Evolutionary conservation across 345 rosid genomes (phyloP).

Genomic region (Aurinia saxatilis): DNA sequence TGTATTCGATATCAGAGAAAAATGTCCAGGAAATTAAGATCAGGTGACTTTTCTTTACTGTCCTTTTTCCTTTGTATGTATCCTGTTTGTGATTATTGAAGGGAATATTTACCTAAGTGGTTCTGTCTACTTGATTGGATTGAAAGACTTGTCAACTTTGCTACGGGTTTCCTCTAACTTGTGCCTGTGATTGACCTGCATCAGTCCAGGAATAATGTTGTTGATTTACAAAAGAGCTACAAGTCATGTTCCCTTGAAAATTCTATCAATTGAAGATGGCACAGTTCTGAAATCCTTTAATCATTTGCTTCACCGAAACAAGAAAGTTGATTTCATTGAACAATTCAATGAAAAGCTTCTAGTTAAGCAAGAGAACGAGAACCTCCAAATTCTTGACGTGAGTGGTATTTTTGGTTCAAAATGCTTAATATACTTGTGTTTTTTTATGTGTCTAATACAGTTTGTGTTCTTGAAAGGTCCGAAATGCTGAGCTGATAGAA

Average conservation of each 20-base stretch:
- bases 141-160: not conserved
- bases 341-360: slow-evolving; percentile 87
- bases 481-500: slow-evolving; percentile 58
- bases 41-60: slow-evolving; percentile 35
- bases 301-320: slow-evolving; percentile 76
- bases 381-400: slow-evolving; percentile 84
- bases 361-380: slow-evolving; percentile 82
- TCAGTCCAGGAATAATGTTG: slow-evolving; percentile 83
- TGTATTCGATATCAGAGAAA: slow-evolving; percentile 68
- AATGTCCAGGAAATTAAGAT: slow-evolving; percentile 81
- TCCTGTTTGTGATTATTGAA: slow-evolving; percentile 35
- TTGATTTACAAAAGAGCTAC: slow-evolving; percentile 61
- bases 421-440: not conserved
- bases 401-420: slow-evolving; percentile 12
- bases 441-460: not conserved
- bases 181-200: not conserved
- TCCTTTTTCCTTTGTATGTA: not conserved
- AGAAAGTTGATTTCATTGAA: slow-evolving; percentile 83
- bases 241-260: slow-evolving; percentile 65
- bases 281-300: slow-evolving; percentile 65
- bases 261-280: slow-evolving; percentile 83
- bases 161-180: not conserved
- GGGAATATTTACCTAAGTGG: slow-evolving; percentile 9
- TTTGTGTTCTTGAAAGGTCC: slow-evolving; percentile 44
- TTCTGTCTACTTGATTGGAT: not conserved